Evolutionary conservation across 257 asterid genomes (phyloP), one percentile per base, ranked within the genome.

Genomic region (Solanum chiquidenum): DNA sequence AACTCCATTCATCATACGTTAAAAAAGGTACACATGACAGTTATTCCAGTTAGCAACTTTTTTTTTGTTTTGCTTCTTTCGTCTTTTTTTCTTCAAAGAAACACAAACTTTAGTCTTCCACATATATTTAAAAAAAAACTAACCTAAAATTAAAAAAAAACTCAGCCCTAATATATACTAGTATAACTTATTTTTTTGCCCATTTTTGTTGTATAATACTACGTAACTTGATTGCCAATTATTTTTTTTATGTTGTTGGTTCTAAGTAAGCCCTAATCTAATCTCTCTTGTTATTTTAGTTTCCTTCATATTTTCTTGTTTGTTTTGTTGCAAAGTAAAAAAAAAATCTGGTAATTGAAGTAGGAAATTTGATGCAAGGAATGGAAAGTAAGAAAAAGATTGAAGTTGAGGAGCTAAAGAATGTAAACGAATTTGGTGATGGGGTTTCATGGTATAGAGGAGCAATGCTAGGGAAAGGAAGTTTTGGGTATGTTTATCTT

Each of bases 391-490:
- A 44, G n/a, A 86, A 72, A 64, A 25, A 88, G 21, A 60, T 88
- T 76, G 91, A 42, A 64, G 73, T 58, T 85, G 37, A 75, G 89
- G 90, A 85, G 91, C 49, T 82, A 34, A 88, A 72, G 86, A 86
- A 27, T 87, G 93, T 89, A 42, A 79, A 79, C 7, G 84, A 44
- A 76, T 92, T 91, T 80, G 99, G 99, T 23, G 97, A 97, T 88
- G 99, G 99, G 84, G 95, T 92, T 86, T 92, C 95, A 55, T 97
- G 99, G 99, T 80, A 88, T 27, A 93, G 99, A 92, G 99, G 99
- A 85, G 89, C 93, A 77, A 89, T 95, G 93, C 90, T 97, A 10
- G 99, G 99, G 6, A 97, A 93, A 89, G 99, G 99, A 49, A 91
- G 98, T 76, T 97, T 92, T 71, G 99, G 99, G 86, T 87, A 93